Base-by-base conservation (phyloP, 345 rosid species). In the Erodium maritimum region DNA sequence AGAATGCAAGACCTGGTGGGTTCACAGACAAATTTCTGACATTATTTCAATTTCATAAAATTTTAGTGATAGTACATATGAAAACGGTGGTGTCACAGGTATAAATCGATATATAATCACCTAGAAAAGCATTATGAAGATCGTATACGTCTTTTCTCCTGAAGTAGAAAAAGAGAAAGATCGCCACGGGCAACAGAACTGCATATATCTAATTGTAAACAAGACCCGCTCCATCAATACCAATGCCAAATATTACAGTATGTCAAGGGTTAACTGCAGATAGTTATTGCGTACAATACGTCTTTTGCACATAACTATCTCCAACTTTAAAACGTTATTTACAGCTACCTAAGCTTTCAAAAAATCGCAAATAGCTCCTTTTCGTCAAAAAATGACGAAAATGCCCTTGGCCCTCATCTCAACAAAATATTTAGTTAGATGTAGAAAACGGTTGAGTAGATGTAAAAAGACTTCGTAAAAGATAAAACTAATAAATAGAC, bases 51-150 rank as follows among this genome's bases (percentile, higher is more conserved):
- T 46, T 51, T 18, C 25, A n/a, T 16, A 42, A 42, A 7, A 7
- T 42, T 14, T 10, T 11, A 13, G 3, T 1, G 12, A 14, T 14
- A 42, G 34, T 8, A 29, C 34, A 29, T 29, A 29, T 8, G 34
- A 29, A 29, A 29, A 29, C 8, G 8, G 8, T 29, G 34, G 8
- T 29, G 8, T 8, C 5, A 29, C 34, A 24, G 48, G 66, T 55
- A 58, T 2, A 6, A 20, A 48, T 52, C 25, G 52, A 16, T 0
- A 45, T 58, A 20, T 33, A 62, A 23, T 78, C 50, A 82, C 96
- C 96, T 61, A 91, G 73, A 54, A 77, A 69, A 18, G 90, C 90
- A 51, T 91, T 88, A 73, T 91, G 98, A 64, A 88, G 87, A 81
- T 91, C 98, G 59, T 91, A 88, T 21, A 91, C 76, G 67, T 86